phyloP scores from a whole-genome alignment of 345 rosid species.

The Mangifera indica region DNA sequence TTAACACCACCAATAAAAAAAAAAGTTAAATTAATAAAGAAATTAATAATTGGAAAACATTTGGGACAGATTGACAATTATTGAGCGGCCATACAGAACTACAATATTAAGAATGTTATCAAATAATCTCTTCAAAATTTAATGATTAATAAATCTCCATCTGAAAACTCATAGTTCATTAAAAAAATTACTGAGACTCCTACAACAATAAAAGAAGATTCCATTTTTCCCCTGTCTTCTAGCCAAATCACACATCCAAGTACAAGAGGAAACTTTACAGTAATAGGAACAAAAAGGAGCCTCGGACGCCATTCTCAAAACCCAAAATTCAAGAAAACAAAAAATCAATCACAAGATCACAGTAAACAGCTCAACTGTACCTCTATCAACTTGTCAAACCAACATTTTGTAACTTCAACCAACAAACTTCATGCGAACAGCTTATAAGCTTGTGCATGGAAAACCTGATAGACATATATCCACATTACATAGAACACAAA shows the following conservation, averaged over 20 bases:
- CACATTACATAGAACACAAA: neutral
- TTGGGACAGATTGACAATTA: neutral
- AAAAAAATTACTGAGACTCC: neutral
- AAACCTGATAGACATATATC: neutral
- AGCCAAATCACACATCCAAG: neutral
- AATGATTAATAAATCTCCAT: neutral
- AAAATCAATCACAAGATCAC: neutral
- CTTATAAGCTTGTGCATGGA: neutral
- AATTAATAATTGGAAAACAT: neutral
- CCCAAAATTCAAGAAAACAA: neutral
- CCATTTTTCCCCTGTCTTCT: neutral
- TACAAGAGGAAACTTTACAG: neutral
- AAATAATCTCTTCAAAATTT: neutral
- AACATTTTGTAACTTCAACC: neutral
- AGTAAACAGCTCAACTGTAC: neutral
- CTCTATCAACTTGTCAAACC: neutral
- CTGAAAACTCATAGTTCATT: neutral
- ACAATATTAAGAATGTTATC: neutral
- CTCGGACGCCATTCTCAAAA: neutral
- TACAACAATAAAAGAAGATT: neutral
- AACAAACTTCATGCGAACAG: constrained; percentile 8
- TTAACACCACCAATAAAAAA: neutral
- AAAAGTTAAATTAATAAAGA: neutral
- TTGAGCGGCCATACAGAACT: neutral
- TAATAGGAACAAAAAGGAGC: neutral